A percentile compares a stretch with the other conserved stretches of the same genome.
phyloP scores from a whole-genome alignment of 1,139 yeast species.

The Candida sp. region DNA sequence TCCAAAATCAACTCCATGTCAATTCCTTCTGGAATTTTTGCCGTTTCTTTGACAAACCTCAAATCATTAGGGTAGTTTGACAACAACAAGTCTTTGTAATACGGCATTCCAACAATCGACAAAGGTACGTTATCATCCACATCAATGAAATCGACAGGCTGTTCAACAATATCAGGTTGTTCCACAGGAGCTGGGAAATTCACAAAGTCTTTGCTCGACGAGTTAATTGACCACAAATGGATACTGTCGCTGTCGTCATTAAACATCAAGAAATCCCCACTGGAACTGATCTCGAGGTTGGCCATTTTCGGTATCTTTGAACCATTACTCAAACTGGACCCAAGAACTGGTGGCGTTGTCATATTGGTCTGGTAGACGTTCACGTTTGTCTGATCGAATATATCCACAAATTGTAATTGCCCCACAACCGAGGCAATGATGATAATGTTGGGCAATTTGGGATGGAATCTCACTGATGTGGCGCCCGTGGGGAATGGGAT shows the following conservation, averaged over 20 bases:
- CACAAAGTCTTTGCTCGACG: constrained; percentile 43
- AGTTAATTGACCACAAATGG: constrained; percentile 73
- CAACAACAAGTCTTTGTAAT: constrained; percentile 74
- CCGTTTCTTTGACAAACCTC: constrained; percentile 57
- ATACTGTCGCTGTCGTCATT: constrained; percentile 67
- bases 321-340: constrained; percentile 12
- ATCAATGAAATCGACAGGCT: constrained; percentile 25
- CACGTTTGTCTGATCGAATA: constrained; percentile 74
- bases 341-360: constrained; percentile 27
- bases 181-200: constrained; percentile 55
- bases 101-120: constrained; percentile 84
- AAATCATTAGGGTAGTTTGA: constrained; percentile 80
- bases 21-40: constrained; percentile 50
- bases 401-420: constrained; percentile 84
- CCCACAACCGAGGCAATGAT: constrained; percentile 79
- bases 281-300: constrained; percentile 69
- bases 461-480: constrained; percentile 81
- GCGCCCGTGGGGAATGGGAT: constrained; percentile 94
- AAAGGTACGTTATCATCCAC: constrained; percentile 59
- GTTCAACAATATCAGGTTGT: constrained; percentile 45
- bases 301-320: constrained; percentile 40
- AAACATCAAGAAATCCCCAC: constrained; percentile 81
- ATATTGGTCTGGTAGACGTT: constrained; percentile 67
- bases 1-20: constrained; percentile 41
- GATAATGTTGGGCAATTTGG: constrained; percentile 81